These are phyloP conservation scores for Sphaerosporella brunnea DNA, from an alignment of 495 filamentous ascomycete species.

Conservation along the genomic window DNA sequence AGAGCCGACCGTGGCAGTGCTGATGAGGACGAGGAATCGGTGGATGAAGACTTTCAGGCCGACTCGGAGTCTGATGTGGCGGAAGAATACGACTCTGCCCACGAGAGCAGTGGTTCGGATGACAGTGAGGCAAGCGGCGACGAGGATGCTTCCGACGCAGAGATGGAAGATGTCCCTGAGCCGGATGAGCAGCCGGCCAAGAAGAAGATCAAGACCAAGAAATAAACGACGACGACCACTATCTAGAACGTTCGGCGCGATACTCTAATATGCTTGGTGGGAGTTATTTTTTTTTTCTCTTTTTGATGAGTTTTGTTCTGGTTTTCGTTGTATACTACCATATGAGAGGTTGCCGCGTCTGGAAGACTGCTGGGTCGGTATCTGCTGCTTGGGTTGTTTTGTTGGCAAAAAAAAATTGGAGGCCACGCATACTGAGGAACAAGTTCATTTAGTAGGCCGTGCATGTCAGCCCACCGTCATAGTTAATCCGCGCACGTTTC, in stretches of 20 bases:
- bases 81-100: constrained; percentile 83
- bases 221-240: too few relatives aligned
- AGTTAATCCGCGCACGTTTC: too few relatives aligned
- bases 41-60: constrained; percentile 89
- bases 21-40: constrained; percentile 74
- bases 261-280: not conserved
- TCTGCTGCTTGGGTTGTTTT: too few relatives aligned
- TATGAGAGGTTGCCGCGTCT: not conserved
- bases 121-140: constrained; percentile 43
- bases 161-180: constrained; percentile 17
- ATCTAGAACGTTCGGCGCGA: too few relatives aligned
- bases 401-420: too few relatives aligned
- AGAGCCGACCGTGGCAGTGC: constrained; percentile 69
- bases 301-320: not conserved
- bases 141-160: constrained; percentile 31
- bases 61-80: constrained; percentile 86
- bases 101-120: constrained; percentile 64
- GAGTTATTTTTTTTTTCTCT: not conserved
- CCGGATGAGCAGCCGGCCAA: constrained; percentile 19
- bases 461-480: too few relatives aligned
- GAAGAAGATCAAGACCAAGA: constrained; percentile 27
- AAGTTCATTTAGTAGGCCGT: too few relatives aligned
- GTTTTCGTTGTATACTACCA: not conserved
- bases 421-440: too few relatives aligned
- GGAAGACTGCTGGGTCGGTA: too few relatives aligned